These are phyloP conservation scores for Globisporangium parvum DNA, from an alignment of 352 stramenopile genomes.

Conservation along the genomic window DNA sequence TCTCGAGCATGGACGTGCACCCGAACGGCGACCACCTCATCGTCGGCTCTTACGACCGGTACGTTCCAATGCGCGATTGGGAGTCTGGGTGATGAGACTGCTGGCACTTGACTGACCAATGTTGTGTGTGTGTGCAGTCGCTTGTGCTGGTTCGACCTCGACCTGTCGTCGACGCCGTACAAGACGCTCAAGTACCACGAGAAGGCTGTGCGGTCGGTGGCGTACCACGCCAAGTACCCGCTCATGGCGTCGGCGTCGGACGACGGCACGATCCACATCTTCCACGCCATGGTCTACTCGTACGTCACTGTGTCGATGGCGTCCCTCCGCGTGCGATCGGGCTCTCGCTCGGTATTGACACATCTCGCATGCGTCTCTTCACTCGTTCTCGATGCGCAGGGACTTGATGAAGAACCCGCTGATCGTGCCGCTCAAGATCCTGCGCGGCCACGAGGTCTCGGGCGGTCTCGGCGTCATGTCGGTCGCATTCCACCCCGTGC, in stretches of 20 bases:
- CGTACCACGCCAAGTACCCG: constrained; percentile 95
- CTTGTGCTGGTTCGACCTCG: constrained; percentile 99
- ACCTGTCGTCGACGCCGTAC: constrained; percentile 96
- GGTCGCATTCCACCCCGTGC: constrained; percentile 95
- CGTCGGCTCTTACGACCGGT: constrained; percentile 96
- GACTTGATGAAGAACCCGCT: constrained; percentile 99
- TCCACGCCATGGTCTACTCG: constrained; percentile 99
- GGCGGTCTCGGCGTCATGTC: constrained; percentile 94
- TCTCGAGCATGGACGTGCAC: constrained; percentile 98
- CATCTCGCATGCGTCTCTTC: constrained; percentile 2
- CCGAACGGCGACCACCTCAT: constrained; percentile 98
- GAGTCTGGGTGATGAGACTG: background rate
- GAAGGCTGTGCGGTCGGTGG: constrained; percentile 92
- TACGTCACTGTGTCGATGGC: constrained; percentile 34
- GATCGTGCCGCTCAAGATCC: constrained; percentile 99
- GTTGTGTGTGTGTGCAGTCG: constrained; percentile 24
- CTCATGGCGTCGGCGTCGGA: constrained; percentile 98
- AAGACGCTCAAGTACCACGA: constrained; percentile 99
- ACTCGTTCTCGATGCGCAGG: constrained; percentile 20
- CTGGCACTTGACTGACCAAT: background rate
- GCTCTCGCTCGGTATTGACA: background rate
- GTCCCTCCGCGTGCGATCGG: background rate
- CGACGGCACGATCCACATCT: constrained; percentile 98
- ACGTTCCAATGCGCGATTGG: constrained; percentile 8
- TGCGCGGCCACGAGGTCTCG: constrained; percentile 91